Evolutionary conservation across 2,329 filamentous ascomycete species (phyloP), one percentile per base, ranked within the genome.

Genomic region (Ophiocordyceps robertsii): DNA sequence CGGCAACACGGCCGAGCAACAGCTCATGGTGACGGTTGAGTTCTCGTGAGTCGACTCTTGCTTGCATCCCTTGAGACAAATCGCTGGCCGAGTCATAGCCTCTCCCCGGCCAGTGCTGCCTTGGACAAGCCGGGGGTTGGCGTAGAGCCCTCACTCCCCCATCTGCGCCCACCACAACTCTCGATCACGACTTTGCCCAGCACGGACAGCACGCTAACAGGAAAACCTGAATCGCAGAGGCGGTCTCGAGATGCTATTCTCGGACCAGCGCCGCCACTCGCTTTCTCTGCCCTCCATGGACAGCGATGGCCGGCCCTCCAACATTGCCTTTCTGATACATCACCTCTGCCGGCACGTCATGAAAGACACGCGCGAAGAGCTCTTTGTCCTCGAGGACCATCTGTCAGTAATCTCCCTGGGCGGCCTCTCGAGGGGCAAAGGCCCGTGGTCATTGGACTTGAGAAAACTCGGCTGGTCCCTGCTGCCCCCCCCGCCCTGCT

Each of bases 241-340:
- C 47, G 92, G 92, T 19, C 75, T 98, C 16, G 92, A 98, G 66
- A 83, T 95, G 67, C 80, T 98, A 50, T 98, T 98, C 65, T 78
- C 81, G 29, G 82, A 95, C 59, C 70, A 87, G 63, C 77, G 82
- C 43, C 82, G 79, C 52, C 84, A 90, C 59, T 65, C 70, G 19
- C 59, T 98, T 38, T 64, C 70, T 3, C 62, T 96, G 36, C 86
- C 90, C 17, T 64, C 73, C 29, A 70, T 57, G 43, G 73, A 80
- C 54, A 64, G 71, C 42, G 65, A 75, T 46, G 80, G 79, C 39
- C 66, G 68, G 44, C 70, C 76, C 10, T 67, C 79, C 42, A 92
- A 75, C 40, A 76, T 95, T 42, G 79, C 76, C 29, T 85, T 74
- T 58, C 74, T 98, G 43, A 82, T 96, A 51, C 64, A 75, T 42